Base-by-base conservation (phyloP, 345 rosid species). In the Camelina neglecta region DNA sequence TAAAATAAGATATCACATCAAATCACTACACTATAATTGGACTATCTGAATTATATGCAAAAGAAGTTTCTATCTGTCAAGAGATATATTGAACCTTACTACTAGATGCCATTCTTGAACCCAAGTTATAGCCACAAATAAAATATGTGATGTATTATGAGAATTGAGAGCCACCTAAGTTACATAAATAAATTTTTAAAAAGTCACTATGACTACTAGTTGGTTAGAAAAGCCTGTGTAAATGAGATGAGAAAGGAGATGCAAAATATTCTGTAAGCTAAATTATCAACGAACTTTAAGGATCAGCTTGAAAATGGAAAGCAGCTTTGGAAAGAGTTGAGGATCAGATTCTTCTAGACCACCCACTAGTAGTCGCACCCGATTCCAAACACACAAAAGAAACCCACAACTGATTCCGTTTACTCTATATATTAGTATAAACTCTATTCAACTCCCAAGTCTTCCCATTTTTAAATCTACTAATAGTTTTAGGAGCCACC, bases 291-390 rank as follows among this genome's bases (percentile, higher is more conserved):
- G 42, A 76, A 29, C 65, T 76, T 75, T 69, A 69, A 76, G 75
- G 69, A 76, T 76, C 80, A 55, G 41, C 26, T 76, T 63, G 65
- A 45, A 69, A 69, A 62, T 21, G 58, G 7, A 63, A 71, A 71
- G 66, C 53, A 56, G 61, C 72, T 71, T 71, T 58, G n/a, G 29
- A 18, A 57, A 21, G 54, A 65, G 58, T 65, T 26, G 11, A 63
- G 80, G 7, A 77, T 77, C 69, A 71, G 72, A 71, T 77, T 71
- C 81, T 77, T 71, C 81, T 71, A 57, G 56, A 18, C 72, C 76
- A 21, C 71, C 71, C 71, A 77, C 72, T 58, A 71, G 2, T 57
- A 71, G 13, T 44, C 60, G 81, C 41, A 77, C 33, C 76, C 48
- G 81, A 77, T 77, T 65, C 80, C 65, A 7, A 18, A 42, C 39